These are phyloP conservation scores for Wickerhamomyces sp. DNA, from an alignment of 1,139 yeast species.

Conservation along the genomic window DNA sequence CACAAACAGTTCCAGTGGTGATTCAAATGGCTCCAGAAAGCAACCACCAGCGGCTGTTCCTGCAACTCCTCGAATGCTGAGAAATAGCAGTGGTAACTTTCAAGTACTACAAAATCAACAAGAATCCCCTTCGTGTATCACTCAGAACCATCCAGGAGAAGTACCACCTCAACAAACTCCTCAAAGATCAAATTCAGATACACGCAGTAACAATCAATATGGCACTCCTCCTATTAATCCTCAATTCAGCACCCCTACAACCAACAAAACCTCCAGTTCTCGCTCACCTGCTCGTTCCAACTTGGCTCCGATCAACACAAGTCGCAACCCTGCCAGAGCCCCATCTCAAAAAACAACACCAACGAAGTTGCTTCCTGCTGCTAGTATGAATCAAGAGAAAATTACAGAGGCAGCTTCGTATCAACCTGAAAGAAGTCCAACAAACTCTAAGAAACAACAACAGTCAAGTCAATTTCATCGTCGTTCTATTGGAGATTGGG, in stretches of 20 bases:
- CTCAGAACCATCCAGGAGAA: not conserved
- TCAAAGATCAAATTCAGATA: constrained; percentile 9
- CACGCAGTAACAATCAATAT: constrained; percentile 3
- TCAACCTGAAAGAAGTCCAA: constrained; percentile 16
- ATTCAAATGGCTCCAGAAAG: constrained; percentile 8
- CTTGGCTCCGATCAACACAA: constrained; percentile 6
- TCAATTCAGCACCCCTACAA: not conserved
- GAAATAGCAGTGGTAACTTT: constrained; percentile 42
- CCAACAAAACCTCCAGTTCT: not conserved
- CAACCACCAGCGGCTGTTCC: constrained; percentile 41
- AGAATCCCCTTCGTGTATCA: constrained; percentile 10
- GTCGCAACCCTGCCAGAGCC: constrained; percentile 1
- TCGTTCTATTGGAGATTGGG: constrained; percentile 95
- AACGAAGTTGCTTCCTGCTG: constrained; percentile 26
- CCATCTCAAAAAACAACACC: constrained; percentile 23
- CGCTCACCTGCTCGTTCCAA: not conserved
- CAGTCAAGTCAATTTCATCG: constrained; percentile 64
- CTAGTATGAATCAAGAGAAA: constrained; percentile 20
- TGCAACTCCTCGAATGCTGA: constrained; percentile 77
- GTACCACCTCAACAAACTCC: constrained; percentile 13
- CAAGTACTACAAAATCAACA: constrained; percentile 19
- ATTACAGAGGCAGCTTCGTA: constrained; percentile 11
- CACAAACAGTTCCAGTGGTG: constrained; percentile 7
- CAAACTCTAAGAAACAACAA: constrained; percentile 14
- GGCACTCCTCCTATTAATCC: not conserved